These are phyloP conservation scores for Sphagnum magellanicum DNA, from an alignment of 228 moss, liverwort and hornwort genomes.

Conservation along the genomic window DNA sequence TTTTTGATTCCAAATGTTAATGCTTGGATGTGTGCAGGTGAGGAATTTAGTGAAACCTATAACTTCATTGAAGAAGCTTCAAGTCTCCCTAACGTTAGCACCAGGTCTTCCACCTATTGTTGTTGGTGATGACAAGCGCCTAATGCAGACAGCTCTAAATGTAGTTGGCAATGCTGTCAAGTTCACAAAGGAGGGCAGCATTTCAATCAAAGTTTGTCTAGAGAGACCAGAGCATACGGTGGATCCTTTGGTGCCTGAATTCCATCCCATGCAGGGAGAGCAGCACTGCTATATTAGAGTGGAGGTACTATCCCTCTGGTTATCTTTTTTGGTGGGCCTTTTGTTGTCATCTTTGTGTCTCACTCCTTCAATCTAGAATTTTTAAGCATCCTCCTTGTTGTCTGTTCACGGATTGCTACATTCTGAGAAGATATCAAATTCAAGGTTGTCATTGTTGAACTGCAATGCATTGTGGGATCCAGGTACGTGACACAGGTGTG, in stretches of 20 bases:
- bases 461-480: background rate
- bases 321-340: background rate
- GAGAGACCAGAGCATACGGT: constrained; percentile 52
- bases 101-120: constrained; percentile 72
- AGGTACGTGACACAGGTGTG: constrained; percentile 93
- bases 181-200: constrained; percentile 89
- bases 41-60: constrained; percentile 92
- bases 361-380: no score
- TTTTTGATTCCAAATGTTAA: no score
- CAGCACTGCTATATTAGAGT: constrained; percentile 43
- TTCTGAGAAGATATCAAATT: no score
- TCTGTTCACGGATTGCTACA: no score
- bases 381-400: no score
- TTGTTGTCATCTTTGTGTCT: no score
- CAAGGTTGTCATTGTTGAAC: no score
- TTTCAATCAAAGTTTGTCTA: constrained; percentile 58
- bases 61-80: constrained; percentile 88
- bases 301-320: constrained; percentile 24
- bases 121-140: constrained; percentile 85
- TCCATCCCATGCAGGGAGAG: constrained; percentile 23
- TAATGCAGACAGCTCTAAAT: constrained; percentile 93
- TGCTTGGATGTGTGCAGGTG: constrained; percentile 37
- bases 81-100: constrained; percentile 64
- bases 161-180: constrained; percentile 71
- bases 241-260: constrained; percentile 28